These are phyloP conservation scores for Aspergillus ochraceus DNA, from an alignment of 2,329 filamentous ascomycete genomes.

Conservation along the genomic window DNA sequence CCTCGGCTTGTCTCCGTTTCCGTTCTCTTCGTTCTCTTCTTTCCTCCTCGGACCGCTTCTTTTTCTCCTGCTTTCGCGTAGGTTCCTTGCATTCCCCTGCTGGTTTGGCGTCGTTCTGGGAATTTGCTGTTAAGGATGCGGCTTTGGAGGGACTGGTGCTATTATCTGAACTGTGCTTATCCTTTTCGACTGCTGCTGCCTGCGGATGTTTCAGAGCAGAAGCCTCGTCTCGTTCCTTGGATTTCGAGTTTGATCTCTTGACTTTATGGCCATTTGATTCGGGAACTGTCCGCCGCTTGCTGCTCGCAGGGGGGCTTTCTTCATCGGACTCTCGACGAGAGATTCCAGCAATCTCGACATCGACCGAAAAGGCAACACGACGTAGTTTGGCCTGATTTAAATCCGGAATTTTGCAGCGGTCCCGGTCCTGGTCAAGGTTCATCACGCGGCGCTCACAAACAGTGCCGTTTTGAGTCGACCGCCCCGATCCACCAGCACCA, in stretches of 20 bases:
- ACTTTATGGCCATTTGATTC: conserved; percentile 29
- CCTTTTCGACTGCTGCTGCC: conserved; percentile 55
- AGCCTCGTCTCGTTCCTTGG: conserved; percentile 71
- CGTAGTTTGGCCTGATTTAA: conserved; percentile 78
- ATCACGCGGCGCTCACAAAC: conserved; percentile 77
- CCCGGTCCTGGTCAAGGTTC: conserved; percentile 79
- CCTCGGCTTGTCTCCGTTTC: conserved; percentile 79
- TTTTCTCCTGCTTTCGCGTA: conserved; percentile 87
- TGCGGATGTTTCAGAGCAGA: conserved; percentile 70
- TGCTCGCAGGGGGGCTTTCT: conserved; percentile 40
- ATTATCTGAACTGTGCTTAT: conserved; percentile 45
- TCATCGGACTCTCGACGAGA: conserved; percentile 70
- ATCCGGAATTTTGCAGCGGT: conserved; percentile 76
- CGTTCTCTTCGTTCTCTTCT: conserved; percentile 89
- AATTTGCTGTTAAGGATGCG: conserved; percentile 6
- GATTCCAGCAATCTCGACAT: conserved; percentile 91
- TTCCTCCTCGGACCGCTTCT: conserved; percentile 91
- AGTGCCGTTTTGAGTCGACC: conserved; percentile 61
- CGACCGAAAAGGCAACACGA: conserved; percentile 91
- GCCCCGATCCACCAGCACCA: conserved; percentile 50
- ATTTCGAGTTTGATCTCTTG: conserved; percentile 52
- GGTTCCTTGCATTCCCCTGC: conserved; percentile 41
- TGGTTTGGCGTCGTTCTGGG: conserved; percentile 29
- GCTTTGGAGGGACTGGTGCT: conserved; percentile 9
- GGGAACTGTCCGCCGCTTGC: conserved; percentile 25